These are phyloP conservation scores for Entelexis paramagnoliae DNA, from an alignment of 1,139 yeast species.

Conservation along the genomic window DNA sequence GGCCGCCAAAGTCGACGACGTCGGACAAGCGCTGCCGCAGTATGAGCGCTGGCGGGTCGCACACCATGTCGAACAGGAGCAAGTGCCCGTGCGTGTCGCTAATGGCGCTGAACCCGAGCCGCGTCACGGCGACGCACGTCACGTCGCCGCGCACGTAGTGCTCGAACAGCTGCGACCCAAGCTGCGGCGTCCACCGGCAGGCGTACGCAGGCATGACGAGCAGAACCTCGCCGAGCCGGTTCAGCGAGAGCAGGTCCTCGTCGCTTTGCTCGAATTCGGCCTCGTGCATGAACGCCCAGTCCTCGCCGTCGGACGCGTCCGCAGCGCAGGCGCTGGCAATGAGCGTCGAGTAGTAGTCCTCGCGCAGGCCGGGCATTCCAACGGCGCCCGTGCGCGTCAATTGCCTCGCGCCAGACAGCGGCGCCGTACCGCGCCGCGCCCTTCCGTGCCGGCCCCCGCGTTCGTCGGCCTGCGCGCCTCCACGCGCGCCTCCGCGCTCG, in stretches of 20 bases:
- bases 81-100: background rate
- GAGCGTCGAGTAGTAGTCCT: slow-evolving; percentile 10
- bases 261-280: background rate
- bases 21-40: background rate
- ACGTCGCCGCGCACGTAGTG: background rate
- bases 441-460: too few relatives aligned
- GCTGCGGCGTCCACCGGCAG: slow-evolving; percentile 5
- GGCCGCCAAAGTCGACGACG: background rate
- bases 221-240: slow-evolving; percentile 2
- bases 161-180: background rate
- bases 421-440: too few relatives aligned
- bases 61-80: background rate
- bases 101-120: background rate
- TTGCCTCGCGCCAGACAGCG: background rate
- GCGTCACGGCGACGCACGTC: background rate
- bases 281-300: background rate
- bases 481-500: too few relatives aligned
- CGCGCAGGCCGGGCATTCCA: slow-evolving; percentile 3
- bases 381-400: background rate
- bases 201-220: background rate
- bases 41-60: background rate
- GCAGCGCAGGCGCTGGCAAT: background rate
- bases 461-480: too few relatives aligned
- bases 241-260: background rate
- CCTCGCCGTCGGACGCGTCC: background rate